A percentile compares a stretch with the other conserved stretches of the same genome.
phyloP scores from a whole-genome alignment of 2,329 filamentous ascomycete species.

The Neurospora sp. region DNA sequence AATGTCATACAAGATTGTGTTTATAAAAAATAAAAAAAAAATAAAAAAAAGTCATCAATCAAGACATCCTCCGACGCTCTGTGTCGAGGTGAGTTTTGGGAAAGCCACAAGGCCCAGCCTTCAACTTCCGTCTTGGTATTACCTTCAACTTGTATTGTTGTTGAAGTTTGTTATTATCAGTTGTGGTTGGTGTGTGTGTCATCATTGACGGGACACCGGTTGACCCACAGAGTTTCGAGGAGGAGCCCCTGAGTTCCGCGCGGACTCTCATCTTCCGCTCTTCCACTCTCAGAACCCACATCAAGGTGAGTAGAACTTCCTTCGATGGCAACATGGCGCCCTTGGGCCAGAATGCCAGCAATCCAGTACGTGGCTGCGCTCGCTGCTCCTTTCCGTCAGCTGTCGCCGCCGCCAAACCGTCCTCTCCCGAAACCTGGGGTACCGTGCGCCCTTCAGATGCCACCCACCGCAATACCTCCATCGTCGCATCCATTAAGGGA shows the following conservation, averaged over 20 bases:
- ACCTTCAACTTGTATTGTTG: constrained; percentile 14
- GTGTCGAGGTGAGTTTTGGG: neutral
- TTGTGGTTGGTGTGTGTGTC: constrained; percentile 8
- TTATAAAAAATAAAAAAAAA: neutral
- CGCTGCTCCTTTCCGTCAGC: constrained; percentile 15
- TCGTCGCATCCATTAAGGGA: constrained; percentile 65
- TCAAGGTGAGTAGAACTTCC: constrained; percentile 37
- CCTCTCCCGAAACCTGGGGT: constrained; percentile 32
- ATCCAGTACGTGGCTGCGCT: constrained; percentile 11
- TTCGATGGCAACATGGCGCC: constrained; percentile 33
- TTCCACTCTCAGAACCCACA: constrained; percentile 37
- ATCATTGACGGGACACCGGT: constrained; percentile 12
- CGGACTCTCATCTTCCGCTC: constrained; percentile 25
- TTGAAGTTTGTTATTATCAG: constrained; percentile 4
- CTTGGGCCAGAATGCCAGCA: constrained; percentile 23
- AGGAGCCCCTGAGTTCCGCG: constrained; percentile 9
- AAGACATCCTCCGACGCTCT: neutral
- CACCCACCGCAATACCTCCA: constrained; percentile 62
- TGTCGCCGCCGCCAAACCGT: constrained; percentile 23
- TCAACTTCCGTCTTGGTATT: constrained; percentile 11
- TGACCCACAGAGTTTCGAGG: constrained; percentile 13
- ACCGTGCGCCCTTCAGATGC: constrained; percentile 43
- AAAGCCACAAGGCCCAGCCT: neutral
- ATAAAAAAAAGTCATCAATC: neutral
- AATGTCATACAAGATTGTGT: neutral